Percentiles rank a stretch among this genome's conserved stretches.
Evolutionary conservation across 2,329 filamentous ascomycete species (phyloP).

Genomic region (Talaromyces pinophilus): DNA sequence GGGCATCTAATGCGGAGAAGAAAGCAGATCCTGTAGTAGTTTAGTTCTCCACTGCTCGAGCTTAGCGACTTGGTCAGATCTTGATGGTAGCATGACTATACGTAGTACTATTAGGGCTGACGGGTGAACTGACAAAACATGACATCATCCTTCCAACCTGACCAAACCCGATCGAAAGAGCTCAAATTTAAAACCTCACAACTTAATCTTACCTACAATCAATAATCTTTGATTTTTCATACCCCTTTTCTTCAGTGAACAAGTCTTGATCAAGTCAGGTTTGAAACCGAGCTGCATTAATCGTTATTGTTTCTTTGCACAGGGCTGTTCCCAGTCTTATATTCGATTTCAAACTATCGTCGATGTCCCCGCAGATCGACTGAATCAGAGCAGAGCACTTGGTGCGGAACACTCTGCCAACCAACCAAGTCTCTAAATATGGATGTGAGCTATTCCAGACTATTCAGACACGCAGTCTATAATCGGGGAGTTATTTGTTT

Average conservation of each 20-base stretch:
- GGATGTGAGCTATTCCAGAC: conserved; percentile 25
- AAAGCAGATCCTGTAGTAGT: background rate
- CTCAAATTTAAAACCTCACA: conserved; percentile 1
- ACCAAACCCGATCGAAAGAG: background rate
- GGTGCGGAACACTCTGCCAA: background rate
- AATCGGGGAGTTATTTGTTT: background rate
- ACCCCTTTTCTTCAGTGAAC: background rate
- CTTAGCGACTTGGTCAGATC: background rate
- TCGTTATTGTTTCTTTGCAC: background rate
- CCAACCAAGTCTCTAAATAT: conserved; percentile 20
- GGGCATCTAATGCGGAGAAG: background rate
- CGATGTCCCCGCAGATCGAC: conserved; percentile 5
- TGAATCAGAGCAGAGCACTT: background rate
- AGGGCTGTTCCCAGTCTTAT: background rate
- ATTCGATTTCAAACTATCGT: conserved; percentile 11
- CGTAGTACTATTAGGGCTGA: background rate
- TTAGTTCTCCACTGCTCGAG: background rate
- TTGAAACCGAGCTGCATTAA: conserved; percentile 5
- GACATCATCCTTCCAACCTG: conserved; percentile 19
- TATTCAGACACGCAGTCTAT: background rate
- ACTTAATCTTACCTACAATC: background rate
- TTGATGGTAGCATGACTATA: background rate
- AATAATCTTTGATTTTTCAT: background rate
- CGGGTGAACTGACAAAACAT: conserved; percentile 23
- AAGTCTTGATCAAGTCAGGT: background rate